Evolutionary conservation across 805 yeast species (phyloP), one percentile per base, ranked within the genome.

Genomic region (Kodamaea neixiangensis): DNA sequence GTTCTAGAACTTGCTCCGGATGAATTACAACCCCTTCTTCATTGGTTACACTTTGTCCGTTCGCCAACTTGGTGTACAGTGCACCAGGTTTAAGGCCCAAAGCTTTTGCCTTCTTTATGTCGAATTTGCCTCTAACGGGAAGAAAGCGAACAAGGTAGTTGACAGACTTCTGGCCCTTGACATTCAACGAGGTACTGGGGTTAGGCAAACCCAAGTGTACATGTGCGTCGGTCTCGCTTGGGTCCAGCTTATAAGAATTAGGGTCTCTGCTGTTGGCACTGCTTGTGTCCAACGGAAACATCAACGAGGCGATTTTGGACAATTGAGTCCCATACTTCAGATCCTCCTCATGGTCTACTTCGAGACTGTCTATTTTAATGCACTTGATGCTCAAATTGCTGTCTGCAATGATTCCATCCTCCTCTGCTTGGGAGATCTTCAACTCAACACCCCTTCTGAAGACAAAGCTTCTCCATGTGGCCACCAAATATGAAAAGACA

Each of bases 381-480:
- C 81, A 72, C 22, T 60, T 67, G 1, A 79, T 73, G 0, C 61
- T 61, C 48, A 79, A 54, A 39, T 70, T 67, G 14, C 75, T 62
- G 53, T 72, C 78, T 13, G 57, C 72, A 20, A 72, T 60, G 14
- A 69, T 50, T 14, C 60, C 54, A 25, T 59, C 57, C 58, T 75
- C 63, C 39, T 65, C 54, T 20, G 70, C 55, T 31, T 67, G 75
- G 20, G 58, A 45, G 21, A 75, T 64, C 3, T 67, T 67, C 48
- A 88, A 63, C 33, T 78, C 75, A 45, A 87, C 77, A 1, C 90
- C 91, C 58, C 85, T 80, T 55, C 97, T 79, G 64, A 89, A 89
- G 11, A 91, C 89, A 69, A 93, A 92, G 57, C 83, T 82, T 56
- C 96, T 77, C 96, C 97, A 90, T 0, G 93, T 81, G 1, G 92